Percentiles rank a stretch among this genome's conserved stretches.
Evolutionary conservation across 257 asterid genomes (phyloP).

Genomic region (Sherardia arvensis): DNA sequence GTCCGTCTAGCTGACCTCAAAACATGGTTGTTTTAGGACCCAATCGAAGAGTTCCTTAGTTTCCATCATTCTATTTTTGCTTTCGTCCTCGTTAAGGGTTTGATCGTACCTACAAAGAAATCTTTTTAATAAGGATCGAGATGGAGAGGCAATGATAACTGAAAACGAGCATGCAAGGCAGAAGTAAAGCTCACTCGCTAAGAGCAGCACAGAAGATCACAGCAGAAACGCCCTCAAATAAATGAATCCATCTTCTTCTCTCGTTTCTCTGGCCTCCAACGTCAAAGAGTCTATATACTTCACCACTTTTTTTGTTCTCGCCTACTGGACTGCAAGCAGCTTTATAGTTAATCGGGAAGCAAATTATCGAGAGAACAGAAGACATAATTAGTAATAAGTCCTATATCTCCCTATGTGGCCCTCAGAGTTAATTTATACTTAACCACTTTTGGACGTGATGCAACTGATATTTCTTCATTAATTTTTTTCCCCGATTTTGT

Average conservation of each 20-base stretch:
- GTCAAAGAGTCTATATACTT: slow-evolving; percentile 86
- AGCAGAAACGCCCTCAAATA: slow-evolving; percentile 96
- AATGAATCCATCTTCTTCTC: slow-evolving; percentile 99
- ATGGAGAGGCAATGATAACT: not conserved
- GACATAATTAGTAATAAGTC: not conserved
- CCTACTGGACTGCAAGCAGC: slow-evolving; percentile 90
- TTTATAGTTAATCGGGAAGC: slow-evolving; percentile 13
- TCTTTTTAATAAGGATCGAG: not conserved
- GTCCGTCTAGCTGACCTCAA: slow-evolving; percentile 51
- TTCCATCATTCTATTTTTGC: slow-evolving; percentile 88
- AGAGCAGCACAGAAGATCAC: slow-evolving; percentile 98
- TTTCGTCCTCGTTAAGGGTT: slow-evolving; percentile 90
- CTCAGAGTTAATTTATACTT: not conserved
- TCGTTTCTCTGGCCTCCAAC: slow-evolving; percentile 99
- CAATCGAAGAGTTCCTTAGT: slow-evolving; percentile 96
- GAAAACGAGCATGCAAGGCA: slow-evolving; percentile 3
- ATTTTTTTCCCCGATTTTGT: too few species aligned
- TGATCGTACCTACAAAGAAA: slow-evolving; percentile 67
- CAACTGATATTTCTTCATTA: not conserved
- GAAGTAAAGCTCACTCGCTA: slow-evolving; percentile 70
- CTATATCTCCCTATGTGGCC: not conserved
- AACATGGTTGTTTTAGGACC: slow-evolving; percentile 96
- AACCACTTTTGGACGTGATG: not conserved
- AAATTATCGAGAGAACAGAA: not conserved
- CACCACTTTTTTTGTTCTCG: slow-evolving; percentile 93